Percentiles rank a stretch among this genome's conserved stretches.
These are phyloP conservation scores for Holtermannia corniformis DNA, from an alignment of 768 basidiomycete genomes.

Conservation along the genomic window DNA sequence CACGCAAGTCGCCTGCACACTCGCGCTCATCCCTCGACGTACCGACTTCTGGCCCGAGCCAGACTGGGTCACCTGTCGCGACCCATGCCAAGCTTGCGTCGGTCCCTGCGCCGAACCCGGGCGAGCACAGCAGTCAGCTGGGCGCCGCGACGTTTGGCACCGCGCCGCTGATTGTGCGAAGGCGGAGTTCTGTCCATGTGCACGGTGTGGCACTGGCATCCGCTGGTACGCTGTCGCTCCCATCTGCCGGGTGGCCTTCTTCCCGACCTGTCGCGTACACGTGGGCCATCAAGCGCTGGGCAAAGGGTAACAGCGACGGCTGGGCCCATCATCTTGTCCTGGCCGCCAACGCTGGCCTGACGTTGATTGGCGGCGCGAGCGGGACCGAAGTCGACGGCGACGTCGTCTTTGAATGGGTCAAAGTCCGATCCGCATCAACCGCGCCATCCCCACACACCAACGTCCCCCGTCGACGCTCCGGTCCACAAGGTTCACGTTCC, in stretches of 20 bases:
- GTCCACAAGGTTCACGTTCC: background rate
- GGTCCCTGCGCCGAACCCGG: background rate
- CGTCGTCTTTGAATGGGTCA: slow-evolving; percentile 40
- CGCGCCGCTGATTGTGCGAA: slow-evolving; percentile 20
- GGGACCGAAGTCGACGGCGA: slow-evolving; percentile 23
- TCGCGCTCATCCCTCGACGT: background rate
- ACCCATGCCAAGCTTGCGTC: background rate
- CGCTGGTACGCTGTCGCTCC: slow-evolving; percentile 1
- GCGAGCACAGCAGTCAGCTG: slow-evolving; percentile 2
- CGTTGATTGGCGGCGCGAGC: slow-evolving; percentile 12
- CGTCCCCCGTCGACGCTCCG: background rate
- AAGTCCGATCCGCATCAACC: slow-evolving; percentile 5
- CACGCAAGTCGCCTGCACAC: slow-evolving; percentile 1
- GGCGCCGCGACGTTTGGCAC: slow-evolving; percentile 35
- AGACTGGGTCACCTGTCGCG: background rate
- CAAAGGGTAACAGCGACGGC: slow-evolving; percentile 29
- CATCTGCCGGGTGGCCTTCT: slow-evolving; percentile 14
- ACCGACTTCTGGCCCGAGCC: background rate
- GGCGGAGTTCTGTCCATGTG: slow-evolving; percentile 9
- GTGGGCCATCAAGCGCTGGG: slow-evolving; percentile 37
- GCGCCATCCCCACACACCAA: background rate
- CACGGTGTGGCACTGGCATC: background rate
- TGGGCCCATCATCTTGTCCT: slow-evolving; percentile 27
- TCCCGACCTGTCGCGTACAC: slow-evolving; percentile 33
- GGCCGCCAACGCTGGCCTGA: slow-evolving; percentile 24